Evolutionary conservation across 768 basidiomycete species (phyloP).

Genomic region (Agrocybe praecox): DNA sequence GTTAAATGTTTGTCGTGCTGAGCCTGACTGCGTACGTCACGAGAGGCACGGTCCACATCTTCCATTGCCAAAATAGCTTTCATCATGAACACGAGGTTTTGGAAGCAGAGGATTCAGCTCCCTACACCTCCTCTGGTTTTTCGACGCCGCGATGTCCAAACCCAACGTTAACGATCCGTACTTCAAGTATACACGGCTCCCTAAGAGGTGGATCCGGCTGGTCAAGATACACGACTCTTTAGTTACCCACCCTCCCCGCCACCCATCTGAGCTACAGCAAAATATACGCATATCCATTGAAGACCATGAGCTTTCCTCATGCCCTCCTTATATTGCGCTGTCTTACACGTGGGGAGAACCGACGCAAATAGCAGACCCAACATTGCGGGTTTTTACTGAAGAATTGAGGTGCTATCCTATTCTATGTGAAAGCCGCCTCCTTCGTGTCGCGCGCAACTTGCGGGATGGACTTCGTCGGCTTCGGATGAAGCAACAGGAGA

Average conservation of each 20-base stretch:
- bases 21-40: no score
- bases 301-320: not conserved
- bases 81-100: no score
- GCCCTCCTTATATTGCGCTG: not conserved
- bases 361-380: not conserved
- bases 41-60: no score
- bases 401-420: not conserved
- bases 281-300: not conserved
- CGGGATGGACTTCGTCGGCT: not conserved
- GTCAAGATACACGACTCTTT: not conserved
- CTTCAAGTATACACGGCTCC: not conserved
- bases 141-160: not conserved
- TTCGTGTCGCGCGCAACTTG: not conserved
- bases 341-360: not conserved
- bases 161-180: not conserved
- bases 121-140: no score
- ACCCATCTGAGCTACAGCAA: not conserved
- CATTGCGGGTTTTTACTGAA: not conserved
- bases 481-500: not conserved
- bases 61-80: no score
- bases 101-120: no score
- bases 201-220: not conserved
- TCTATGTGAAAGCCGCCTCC: not conserved
- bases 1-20: no score
- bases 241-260: not conserved